phyloP scores from a whole-genome alignment of 2,329 filamentous ascomycete species.

The Exophiala bonariae region DNA sequence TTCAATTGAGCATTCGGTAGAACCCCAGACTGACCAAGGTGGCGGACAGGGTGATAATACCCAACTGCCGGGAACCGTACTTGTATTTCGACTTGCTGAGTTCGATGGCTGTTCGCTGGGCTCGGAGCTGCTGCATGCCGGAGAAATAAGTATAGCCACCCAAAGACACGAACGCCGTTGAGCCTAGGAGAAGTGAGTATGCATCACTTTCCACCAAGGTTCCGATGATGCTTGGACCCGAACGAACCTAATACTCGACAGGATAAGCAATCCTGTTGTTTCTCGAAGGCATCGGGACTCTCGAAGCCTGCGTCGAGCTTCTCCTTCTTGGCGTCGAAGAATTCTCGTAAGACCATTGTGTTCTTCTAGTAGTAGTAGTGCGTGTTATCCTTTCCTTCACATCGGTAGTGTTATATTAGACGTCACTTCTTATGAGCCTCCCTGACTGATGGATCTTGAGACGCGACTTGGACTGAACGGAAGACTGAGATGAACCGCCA shows the following conservation, averaged over 20 bases:
- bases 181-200: constrained; percentile 51
- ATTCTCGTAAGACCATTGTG: constrained; percentile 9
- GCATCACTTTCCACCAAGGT: not conserved
- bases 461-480: too few relatives aligned
- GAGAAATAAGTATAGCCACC: constrained; percentile 76
- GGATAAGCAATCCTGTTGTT: constrained; percentile 66
- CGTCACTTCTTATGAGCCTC: too few relatives aligned
- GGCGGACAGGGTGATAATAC: constrained; percentile 67
- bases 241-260: constrained; percentile 70
- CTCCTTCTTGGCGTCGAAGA: constrained; percentile 5
- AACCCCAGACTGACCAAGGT: constrained; percentile 69
- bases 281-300: constrained; percentile 17
- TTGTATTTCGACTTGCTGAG: constrained; percentile 70
- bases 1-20: constrained; percentile 65
- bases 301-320: constrained; percentile 16
- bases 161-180: constrained; percentile 72
- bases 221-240: not conserved
- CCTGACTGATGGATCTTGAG: too few relatives aligned
- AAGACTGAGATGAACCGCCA: too few relatives aligned
- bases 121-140: constrained; percentile 69
- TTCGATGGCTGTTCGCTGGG: constrained; percentile 62
- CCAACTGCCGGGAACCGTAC: constrained; percentile 67
- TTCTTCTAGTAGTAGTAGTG: too few relatives aligned
- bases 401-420: too few relatives aligned
- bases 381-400: too few relatives aligned